Evolutionary conservation across 2,329 filamentous ascomycete genomes (phyloP).

Genomic region (Colletotrichum zoysiae): DNA sequence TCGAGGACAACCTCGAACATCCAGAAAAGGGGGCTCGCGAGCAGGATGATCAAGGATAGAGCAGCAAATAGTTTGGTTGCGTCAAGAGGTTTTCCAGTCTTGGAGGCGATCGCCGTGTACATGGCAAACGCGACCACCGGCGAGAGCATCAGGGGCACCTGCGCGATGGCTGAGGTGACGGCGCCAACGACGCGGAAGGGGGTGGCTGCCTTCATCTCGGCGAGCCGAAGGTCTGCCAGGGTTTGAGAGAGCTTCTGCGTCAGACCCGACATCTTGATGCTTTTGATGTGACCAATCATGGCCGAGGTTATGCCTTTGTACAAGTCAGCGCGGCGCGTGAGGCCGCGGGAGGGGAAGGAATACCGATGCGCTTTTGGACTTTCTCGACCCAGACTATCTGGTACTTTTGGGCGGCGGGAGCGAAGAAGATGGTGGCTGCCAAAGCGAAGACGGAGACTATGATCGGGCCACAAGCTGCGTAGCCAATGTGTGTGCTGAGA

Average conservation of each 20-base stretch:
- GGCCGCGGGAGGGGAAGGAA: slow-evolving; percentile 47
- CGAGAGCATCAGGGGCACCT: slow-evolving; percentile 43
- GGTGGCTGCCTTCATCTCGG: slow-evolving; percentile 44
- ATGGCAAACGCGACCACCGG: slow-evolving; percentile 42
- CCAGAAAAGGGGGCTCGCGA: slow-evolving; percentile 49
- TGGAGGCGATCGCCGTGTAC: slow-evolving; percentile 20
- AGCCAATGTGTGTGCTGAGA: slow-evolving; percentile 51
- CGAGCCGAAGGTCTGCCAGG: slow-evolving; percentile 42
- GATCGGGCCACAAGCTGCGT: slow-evolving; percentile 51
- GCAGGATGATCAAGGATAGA: slow-evolving; percentile 44
- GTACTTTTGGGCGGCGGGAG: slow-evolving; percentile 48
- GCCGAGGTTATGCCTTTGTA: slow-evolving; percentile 55
- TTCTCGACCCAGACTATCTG: slow-evolving; percentile 60
- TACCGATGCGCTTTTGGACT: slow-evolving; percentile 61
- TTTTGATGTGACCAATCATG: slow-evolving; percentile 64
- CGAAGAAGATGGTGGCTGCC: slow-evolving; percentile 45
- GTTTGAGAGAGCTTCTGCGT: slow-evolving; percentile 52
- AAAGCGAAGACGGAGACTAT: slow-evolving; percentile 48
- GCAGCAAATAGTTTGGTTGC: slow-evolving; percentile 43
- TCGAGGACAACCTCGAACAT: slow-evolving; percentile 50
- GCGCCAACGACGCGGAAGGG: slow-evolving; percentile 50
- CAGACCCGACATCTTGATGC: slow-evolving; percentile 64
- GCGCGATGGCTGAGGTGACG: slow-evolving; percentile 53
- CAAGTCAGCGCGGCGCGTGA: not conserved
- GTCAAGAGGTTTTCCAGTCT: slow-evolving; percentile 26